These are phyloP conservation scores for Cyberlindnera maclurae DNA, from an alignment of 805 yeast genomes.

Conservation along the genomic window DNA sequence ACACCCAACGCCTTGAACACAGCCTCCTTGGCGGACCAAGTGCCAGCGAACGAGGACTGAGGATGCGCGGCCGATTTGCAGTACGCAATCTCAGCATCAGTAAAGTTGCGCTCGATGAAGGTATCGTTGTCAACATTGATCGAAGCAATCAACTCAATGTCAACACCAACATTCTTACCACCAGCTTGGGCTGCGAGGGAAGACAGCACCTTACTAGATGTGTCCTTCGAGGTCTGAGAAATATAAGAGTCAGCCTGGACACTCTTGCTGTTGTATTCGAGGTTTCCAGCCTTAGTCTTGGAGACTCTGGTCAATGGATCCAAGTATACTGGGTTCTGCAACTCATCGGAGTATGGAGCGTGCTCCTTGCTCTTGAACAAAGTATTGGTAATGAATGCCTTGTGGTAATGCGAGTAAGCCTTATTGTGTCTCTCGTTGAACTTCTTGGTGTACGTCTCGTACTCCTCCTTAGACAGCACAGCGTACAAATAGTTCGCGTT, in stretches of 20 bases:
- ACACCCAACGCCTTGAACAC: slow-evolving; percentile 94
- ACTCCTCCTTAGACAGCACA: slow-evolving; percentile 63
- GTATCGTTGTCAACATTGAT: slow-evolving; percentile 85
- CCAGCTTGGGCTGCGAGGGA: slow-evolving; percentile 38
- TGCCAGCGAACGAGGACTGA: slow-evolving; percentile 90
- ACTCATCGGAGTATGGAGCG: slow-evolving; percentile 85
- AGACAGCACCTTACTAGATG: slow-evolving; percentile 58
- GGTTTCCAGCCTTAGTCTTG: slow-evolving; percentile 32
- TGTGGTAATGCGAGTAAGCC: slow-evolving; percentile 93
- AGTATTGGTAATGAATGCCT: slow-evolving; percentile 84
- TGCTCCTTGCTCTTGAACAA: slow-evolving; percentile 89
- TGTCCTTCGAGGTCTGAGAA: slow-evolving; percentile 41
- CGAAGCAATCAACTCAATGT: slow-evolving; percentile 81
- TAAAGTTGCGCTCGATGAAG: slow-evolving; percentile 88
- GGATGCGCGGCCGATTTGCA: slow-evolving; percentile 69
- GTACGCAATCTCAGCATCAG: slow-evolving; percentile 70
- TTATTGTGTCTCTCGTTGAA: slow-evolving; percentile 77
- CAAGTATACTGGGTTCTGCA: slow-evolving; percentile 86
- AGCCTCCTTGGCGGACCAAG: slow-evolving; percentile 99
- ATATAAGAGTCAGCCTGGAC: slow-evolving; percentile 45
- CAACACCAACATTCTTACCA: slow-evolving; percentile 77
- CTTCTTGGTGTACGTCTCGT: slow-evolving; percentile 62
- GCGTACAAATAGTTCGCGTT: slow-evolving; percentile 93
- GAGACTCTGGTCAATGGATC: slow-evolving; percentile 77
- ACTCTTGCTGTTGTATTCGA: slow-evolving; percentile 41